Percentiles rank a stretch among this genome's conserved stretches.
Conservation (phyloP, 176 grass and related monocot species). For the Carex cristatella region DNA sequence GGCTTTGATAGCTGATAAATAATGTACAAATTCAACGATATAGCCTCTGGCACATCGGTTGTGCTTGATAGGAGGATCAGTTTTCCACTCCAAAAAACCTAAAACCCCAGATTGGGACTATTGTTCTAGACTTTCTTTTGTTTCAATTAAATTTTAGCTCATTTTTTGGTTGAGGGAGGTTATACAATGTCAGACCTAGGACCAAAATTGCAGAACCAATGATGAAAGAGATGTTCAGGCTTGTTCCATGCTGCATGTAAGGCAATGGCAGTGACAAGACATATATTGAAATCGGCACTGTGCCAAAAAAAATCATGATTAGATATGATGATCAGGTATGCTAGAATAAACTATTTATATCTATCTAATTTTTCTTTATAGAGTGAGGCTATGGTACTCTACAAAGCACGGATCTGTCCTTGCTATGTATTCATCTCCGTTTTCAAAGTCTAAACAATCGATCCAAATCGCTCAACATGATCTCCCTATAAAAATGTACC, state of each 20-base stretch:
- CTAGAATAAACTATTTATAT: not conserved
- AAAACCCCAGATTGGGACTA: too few species aligned
- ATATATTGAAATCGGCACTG: slow-evolving; percentile 75
- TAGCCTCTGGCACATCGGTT: not conserved
- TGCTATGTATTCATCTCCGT: too few species aligned
- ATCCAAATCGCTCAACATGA: too few species aligned
- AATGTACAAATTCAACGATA: not conserved
- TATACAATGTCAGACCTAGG: slow-evolving; percentile 67
- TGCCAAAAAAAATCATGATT: slow-evolving; percentile 22
- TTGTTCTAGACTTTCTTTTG: not conserved
- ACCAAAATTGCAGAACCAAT: slow-evolving; percentile 56
- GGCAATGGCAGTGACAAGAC: slow-evolving; percentile 67
- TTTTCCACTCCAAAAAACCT: not conserved
- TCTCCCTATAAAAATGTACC: too few species aligned
- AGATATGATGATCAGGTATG: not conserved
- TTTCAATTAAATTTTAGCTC: slow-evolving; percentile 37
- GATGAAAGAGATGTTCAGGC: slow-evolving; percentile 52
- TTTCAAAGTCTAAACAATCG: too few species aligned
- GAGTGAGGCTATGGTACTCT: too few species aligned
- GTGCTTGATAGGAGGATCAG: not conserved
- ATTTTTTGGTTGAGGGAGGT: slow-evolving; percentile 44
- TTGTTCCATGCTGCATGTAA: slow-evolving; percentile 51
- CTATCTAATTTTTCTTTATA: not conserved
- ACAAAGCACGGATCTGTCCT: too few species aligned
- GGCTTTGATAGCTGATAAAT: not conserved